Base-by-base conservation (phyloP, 768 basidiomycete species). In the Boletellus ananiceps region DNA sequence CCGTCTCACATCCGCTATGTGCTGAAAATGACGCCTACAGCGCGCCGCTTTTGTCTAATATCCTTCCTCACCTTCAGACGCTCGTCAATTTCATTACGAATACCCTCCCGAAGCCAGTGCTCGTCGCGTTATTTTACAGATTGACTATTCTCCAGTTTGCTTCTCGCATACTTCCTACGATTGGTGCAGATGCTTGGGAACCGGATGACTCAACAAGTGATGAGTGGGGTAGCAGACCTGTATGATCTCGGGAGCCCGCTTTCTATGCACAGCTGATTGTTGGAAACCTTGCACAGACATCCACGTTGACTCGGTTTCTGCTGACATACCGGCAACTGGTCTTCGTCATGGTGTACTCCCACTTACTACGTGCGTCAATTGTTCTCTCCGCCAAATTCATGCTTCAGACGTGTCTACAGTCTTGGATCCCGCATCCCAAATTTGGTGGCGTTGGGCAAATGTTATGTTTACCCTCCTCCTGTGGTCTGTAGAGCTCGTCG, bases 361-460 rank as follows among this genome's bases (percentile, higher is more conserved):
- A 93, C 63, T 71, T 93, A 5, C 75, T 93, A 15, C 72, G 90
- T 93, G 59, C 61, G 88, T 77, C 5, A 42, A 38, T 40, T 27
- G 6, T 8, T 45, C 25, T 47, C 35, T 19, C 15, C 46, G 13
- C 11, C 23, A 12, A 27, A 5, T 42, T 63, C 12, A 52, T 44
- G 13, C 8, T 29, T 40, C 11, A 7, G 18, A 44, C 18, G 35
- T 36, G 31, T 25, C n/a, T 47, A 27, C 46, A 91, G 90, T 93
- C 39, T 72, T 93, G 46, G 90, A 93, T 59, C 86, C 88, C 60
- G 86, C 89, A 16, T 88, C 88, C n/a, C 90, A 92, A 62, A 81
- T 91, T 42, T 93, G 90, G 90, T 92, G 90, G 86, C 79, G 90
- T 53, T 92, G 90, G 89, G 84, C 85, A 74, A 88, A 89, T 61